These are phyloP conservation scores for Schwanniomyces vanrijiae DNA, from an alignment of 805 yeast species.

Conservation along the genomic window DNA sequence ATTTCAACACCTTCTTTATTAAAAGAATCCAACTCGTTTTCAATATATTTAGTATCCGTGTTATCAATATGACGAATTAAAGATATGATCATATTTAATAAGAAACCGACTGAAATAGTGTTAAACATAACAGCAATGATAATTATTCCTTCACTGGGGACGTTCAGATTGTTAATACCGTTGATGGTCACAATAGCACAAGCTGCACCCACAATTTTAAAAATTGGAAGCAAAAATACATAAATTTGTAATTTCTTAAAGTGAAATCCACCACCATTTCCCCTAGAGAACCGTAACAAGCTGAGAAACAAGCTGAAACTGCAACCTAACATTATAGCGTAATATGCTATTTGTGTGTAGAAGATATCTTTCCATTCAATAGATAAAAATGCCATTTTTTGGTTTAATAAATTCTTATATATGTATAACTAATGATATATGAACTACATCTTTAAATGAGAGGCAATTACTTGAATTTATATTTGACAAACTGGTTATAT, in stretches of 20 bases:
- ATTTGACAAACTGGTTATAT: too few species aligned
- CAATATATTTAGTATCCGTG: neutral
- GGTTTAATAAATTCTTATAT: too few species aligned
- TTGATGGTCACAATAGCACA: neutral
- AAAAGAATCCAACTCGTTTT: neutral
- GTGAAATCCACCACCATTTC: neutral
- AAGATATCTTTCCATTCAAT: slow-evolving; percentile 2
- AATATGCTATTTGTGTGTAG: neutral
- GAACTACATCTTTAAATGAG: too few species aligned
- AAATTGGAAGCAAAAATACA: neutral
- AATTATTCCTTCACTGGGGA: neutral
- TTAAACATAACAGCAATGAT: neutral
- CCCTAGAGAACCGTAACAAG: neutral
- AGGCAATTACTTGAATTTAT: neutral
- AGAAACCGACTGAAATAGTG: neutral
- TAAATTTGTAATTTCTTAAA: neutral
- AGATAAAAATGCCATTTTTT: neutral
- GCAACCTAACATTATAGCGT: neutral
- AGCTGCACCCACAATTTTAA: neutral
- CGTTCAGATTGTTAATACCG: neutral
- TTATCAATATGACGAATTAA: neutral
- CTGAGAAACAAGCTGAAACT: neutral
- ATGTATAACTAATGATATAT: too few species aligned
- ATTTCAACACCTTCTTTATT: neutral
- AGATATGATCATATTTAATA: neutral